These are phyloP conservation scores for Nakazawaea pomicola DNA, from an alignment of 805 yeast genomes.

Conservation along the genomic window DNA sequence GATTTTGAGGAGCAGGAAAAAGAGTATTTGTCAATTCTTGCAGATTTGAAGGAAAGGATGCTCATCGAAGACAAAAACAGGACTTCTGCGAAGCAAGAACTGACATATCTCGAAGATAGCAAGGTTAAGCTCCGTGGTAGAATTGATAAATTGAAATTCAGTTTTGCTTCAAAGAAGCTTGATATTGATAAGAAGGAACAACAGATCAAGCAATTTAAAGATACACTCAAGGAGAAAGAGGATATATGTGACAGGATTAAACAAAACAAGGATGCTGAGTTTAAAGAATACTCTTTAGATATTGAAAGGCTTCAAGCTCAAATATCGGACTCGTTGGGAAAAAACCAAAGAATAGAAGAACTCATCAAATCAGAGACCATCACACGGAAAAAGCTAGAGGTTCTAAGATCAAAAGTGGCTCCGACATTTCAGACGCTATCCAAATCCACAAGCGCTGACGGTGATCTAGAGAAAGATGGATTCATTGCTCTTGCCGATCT, in stretches of 20 bases:
- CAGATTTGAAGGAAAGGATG: constrained; percentile 33
- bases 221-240: constrained; percentile 21
- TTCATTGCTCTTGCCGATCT: constrained; percentile 6
- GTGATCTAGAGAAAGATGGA: constrained; percentile 12
- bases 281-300: constrained; percentile 9
- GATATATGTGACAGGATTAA: constrained; percentile 12
- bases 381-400: constrained; percentile 22
- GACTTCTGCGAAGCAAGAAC: constrained; percentile 33
- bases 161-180: constrained; percentile 22
- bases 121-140: constrained; percentile 31
- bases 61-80: constrained; percentile 36
- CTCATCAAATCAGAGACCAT: constrained; percentile 25
- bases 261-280: neutral
- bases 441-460: constrained; percentile 11
- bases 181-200: constrained; percentile 28
- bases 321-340: constrained; percentile 21
- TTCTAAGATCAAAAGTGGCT: constrained; percentile 18
- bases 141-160: constrained; percentile 27
- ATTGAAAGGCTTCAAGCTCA: constrained; percentile 18
- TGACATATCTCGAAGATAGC: constrained; percentile 36
- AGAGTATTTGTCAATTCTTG: constrained; percentile 27
- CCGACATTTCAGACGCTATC: constrained; percentile 21
- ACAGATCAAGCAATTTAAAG: constrained; percentile 31
- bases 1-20: constrained; percentile 36
- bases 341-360: constrained; percentile 26